Percentiles rank a stretch among this genome's conserved stretches.
These are phyloP conservation scores for Vitis labrusca DNA, from an alignment of 164 flowering plant genomes.

Conservation along the genomic window DNA sequence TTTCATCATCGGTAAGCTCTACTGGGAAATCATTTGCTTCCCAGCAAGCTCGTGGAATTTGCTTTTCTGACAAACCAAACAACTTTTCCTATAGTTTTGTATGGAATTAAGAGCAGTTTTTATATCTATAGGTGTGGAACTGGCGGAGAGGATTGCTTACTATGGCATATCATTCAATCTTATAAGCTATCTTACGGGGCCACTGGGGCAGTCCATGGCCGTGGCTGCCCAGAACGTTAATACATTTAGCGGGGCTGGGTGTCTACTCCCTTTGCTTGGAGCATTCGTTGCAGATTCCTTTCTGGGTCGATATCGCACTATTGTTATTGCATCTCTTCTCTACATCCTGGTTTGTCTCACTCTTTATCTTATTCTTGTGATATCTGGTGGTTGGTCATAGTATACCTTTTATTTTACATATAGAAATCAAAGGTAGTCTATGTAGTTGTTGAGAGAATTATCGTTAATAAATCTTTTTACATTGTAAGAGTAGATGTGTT, in stretches of 20 bases:
- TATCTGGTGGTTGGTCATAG: too few relatives aligned
- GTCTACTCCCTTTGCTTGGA: conserved; percentile 39
- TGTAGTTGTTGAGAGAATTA: too few relatives aligned
- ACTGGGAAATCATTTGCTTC: too few relatives aligned
- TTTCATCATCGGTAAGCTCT: conserved; percentile 46
- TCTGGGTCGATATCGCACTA: conserved; percentile 45
- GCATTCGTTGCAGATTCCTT: conserved; percentile 43
- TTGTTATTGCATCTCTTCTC: conserved; percentile 32
- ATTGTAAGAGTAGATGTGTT: too few relatives aligned
- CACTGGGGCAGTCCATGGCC: conserved; percentile 40
- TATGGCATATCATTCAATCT: conserved; percentile 34
- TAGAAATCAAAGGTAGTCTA: too few relatives aligned
- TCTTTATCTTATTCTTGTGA: too few relatives aligned
- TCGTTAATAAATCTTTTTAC: too few relatives aligned
- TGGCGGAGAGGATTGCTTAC: conserved; percentile 41
- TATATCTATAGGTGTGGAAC: conserved; percentile 27
- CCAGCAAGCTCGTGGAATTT: too few relatives aligned
- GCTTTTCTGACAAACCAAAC: too few relatives aligned
- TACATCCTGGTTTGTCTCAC: conserved; percentile 30
- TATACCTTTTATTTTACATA: too few relatives aligned
- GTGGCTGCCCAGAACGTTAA: conserved; percentile 44
- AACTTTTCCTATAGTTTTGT: too few relatives aligned
- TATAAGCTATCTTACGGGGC: conserved; percentile 35
- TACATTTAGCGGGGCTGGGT: conserved; percentile 28
- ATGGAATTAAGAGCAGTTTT: too few relatives aligned